Percentiles rank a stretch among this genome's conserved stretches.
These are phyloP conservation scores for Scytalidium sp. DNA, from an alignment of 2,329 filamentous ascomycete species.

Conservation along the genomic window DNA sequence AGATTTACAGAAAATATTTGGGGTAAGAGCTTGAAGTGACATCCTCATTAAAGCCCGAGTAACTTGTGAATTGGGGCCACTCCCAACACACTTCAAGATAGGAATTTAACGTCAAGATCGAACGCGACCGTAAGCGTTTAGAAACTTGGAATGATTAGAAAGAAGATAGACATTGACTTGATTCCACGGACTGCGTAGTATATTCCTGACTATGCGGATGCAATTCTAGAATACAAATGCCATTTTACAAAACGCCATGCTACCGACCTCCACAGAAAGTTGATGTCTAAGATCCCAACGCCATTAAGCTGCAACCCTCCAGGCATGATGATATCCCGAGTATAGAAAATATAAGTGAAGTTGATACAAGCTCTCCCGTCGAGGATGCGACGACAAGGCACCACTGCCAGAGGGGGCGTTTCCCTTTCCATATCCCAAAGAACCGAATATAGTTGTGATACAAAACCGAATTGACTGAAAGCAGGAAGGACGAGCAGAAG, in stretches of 20 bases:
- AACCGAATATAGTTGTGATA: not conserved
- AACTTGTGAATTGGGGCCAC: no score
- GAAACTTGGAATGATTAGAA: not conserved
- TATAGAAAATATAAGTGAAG: not conserved
- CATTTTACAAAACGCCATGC: constrained; percentile 6
- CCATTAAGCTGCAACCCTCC: constrained; percentile 6
- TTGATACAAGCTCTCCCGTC: not conserved
- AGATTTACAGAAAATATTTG: no score
- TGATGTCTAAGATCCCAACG: constrained; percentile 7
- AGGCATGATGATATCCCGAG: not conserved
- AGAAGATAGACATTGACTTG: not conserved
- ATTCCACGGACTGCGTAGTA: not conserved
- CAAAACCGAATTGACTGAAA: not conserved
- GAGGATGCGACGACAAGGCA: not conserved
- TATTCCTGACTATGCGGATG: not conserved
- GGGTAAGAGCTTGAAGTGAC: no score
- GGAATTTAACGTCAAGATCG: no score
- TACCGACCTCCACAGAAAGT: not conserved
- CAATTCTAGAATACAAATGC: constrained; percentile 10
- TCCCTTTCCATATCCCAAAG: not conserved
- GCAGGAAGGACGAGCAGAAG: not conserved
- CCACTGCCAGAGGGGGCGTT: not conserved
- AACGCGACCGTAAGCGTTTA: not conserved
- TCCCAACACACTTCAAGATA: no score
- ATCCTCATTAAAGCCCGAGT: no score